Evolutionary conservation across 108 stramenopile species (phyloP).

Genomic region (Aurantiochytrium sp.): DNA sequence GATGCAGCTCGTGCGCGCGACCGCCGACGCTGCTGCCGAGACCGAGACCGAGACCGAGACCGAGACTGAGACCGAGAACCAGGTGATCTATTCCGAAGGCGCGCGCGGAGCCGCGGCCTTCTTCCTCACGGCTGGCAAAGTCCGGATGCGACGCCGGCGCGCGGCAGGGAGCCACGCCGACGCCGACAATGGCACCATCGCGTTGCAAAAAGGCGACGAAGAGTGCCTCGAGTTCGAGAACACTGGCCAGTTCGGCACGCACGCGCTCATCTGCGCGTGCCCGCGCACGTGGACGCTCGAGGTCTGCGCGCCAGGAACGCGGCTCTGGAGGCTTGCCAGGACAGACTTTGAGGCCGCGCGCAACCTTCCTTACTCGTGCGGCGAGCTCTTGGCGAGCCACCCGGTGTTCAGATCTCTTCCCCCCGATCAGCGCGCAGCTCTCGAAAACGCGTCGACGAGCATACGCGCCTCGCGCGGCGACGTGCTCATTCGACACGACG

Average conservation of each 20-base stretch:
- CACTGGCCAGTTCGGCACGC: neutral
- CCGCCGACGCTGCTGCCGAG: no score
- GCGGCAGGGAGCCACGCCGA: no score
- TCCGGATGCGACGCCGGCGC: neutral
- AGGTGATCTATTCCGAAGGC: neutral
- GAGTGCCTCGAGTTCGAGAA: neutral
- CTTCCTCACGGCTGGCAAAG: neutral
- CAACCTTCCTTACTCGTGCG: neutral
- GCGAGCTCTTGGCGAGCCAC: neutral
- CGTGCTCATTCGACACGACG: slow-evolving; percentile 4
- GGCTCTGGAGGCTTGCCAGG: neutral
- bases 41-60: neutral
- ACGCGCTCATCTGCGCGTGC: neutral
- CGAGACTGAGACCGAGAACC: neutral
- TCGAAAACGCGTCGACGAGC: neutral
- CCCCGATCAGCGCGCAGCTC: neutral
- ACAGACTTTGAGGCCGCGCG: neutral
- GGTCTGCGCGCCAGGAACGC: neutral
- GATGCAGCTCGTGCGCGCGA: neutral
- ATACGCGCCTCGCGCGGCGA: neutral
- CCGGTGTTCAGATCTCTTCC: neutral
- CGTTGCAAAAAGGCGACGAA: neutral
- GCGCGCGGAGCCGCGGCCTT: neutral
- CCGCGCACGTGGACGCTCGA: neutral
- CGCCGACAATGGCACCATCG: no score